phyloP scores from a whole-genome alignment of 2,329 filamentous ascomycete species.

The Seiridium unicorne region DNA sequence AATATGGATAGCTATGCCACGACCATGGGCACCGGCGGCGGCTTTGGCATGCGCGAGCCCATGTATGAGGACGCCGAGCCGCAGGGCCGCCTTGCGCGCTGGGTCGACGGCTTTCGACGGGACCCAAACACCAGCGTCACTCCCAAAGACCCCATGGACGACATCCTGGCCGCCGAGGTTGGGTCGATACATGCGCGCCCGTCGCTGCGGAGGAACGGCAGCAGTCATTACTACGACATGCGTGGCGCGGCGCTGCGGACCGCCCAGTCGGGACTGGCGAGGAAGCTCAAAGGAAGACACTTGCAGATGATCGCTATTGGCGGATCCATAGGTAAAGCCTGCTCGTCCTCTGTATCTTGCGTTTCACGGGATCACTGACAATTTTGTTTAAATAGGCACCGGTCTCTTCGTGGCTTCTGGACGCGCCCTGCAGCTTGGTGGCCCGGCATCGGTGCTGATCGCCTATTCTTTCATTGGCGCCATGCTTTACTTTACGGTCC shows the following conservation, averaged over 20 bases:
- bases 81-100: constrained; percentile 36
- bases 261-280: constrained; percentile 70
- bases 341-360: constrained; percentile 9
- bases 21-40: neutral
- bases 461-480: constrained; percentile 77
- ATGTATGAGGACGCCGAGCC: constrained; percentile 37
- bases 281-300: constrained; percentile 80
- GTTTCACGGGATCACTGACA: constrained; percentile 9
- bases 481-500: constrained; percentile 91
- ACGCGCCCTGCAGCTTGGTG: constrained; percentile 66
- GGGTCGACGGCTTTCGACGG: constrained; percentile 63
- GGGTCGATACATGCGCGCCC: constrained; percentile 20
- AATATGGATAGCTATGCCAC: neutral
- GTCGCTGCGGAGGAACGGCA: constrained; percentile 22
- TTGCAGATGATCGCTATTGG: constrained; percentile 98
- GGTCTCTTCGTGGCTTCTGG: constrained; percentile 87
- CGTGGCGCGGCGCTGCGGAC: constrained; percentile 67
- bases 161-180: constrained; percentile 26
- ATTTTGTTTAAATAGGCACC: constrained; percentile 51
- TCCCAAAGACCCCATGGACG: constrained; percentile 38
- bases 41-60: constrained; percentile 50
- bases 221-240: constrained; percentile 52
- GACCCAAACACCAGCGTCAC: constrained; percentile 53
- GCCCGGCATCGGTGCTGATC: constrained; percentile 74
- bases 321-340: constrained; percentile 70